Evolutionary conservation across 2,329 filamentous ascomycete species (phyloP), one percentile per base, ranked within the genome.

Genomic region (Cryphonectria radicalis): DNA sequence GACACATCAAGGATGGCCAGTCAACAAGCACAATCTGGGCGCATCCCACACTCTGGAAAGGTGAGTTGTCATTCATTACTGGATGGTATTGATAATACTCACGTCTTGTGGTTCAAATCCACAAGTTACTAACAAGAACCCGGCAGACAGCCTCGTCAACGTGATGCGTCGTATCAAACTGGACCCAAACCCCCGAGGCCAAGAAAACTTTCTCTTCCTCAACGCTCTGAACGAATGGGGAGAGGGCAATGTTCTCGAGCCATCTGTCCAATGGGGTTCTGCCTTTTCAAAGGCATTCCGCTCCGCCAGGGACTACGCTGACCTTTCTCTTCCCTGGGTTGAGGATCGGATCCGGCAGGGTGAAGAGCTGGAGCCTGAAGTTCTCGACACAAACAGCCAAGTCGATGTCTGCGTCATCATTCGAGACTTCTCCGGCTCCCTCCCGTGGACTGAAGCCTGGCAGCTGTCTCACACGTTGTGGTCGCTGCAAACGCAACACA

Each of bases 181-280:
- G 22, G 71, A 72, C 50, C 71, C 71, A 22, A 72, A 72, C 35
- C 71, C 68, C 11, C 40, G 42, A 17, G 68, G 68, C 43, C 64
- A 68, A 25, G 71, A 70, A 43, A 73, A 73, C 62, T 73, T 70
- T 59, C 57, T 70, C 50, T 73, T 73, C 60, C 14, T 70, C 68
- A 73, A 73, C 62, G 71, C 71, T 13, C 63, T 73, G 65, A 73
- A 73, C 60, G 68, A 70, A 50, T 73, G 71, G 71, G 71, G 68
- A n/a, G 71, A 73, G 46, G 71, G 71, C 42, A 73, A 73, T 46
- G 68, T 73, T 22, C 71, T 73, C 35, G 71, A 73, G 66, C 71
- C 65, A 32, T 68, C 68, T n/a, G 22, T 57, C 1, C 71, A 73
- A 60, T 71, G 68, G 69, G 71, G 68, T 13, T 53, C 67, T 19